phyloP scores from a whole-genome alignment of 1,284 basidiomycete genomes.

The Ganoderma resinaceum region DNA sequence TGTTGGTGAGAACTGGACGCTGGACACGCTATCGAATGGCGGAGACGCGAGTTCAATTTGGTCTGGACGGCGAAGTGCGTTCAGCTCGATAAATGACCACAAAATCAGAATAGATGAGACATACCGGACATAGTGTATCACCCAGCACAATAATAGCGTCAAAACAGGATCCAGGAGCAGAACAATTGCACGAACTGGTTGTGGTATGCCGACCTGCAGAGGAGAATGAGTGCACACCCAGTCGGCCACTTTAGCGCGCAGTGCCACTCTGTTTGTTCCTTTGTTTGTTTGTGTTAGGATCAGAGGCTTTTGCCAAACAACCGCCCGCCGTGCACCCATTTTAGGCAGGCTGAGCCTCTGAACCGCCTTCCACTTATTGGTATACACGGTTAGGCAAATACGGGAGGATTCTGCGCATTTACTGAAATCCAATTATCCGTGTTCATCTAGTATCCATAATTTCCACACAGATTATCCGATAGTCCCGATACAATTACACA shows the following conservation, averaged over 20 bases:
- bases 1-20: constrained; percentile 82
- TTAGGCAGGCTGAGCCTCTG: not conserved
- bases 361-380: not conserved
- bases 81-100: not conserved
- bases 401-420: not conserved
- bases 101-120: not conserved
- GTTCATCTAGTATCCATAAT: not conserved
- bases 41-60: constrained; percentile 68
- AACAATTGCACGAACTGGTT: constrained; percentile 12
- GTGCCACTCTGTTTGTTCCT: constrained; percentile 12
- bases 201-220: not conserved
- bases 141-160: constrained; percentile 7
- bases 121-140: constrained; percentile 16
- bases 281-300: constrained; percentile 14
- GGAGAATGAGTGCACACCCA: not conserved
- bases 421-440: not conserved
- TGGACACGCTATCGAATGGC: constrained; percentile 86
- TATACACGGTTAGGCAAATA: not conserved
- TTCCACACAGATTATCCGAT: not conserved
- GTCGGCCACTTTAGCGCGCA: not conserved
- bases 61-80: constrained; percentile 33
- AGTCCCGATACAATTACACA: not conserved
- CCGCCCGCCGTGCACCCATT: not conserved
- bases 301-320: constrained; percentile 12
- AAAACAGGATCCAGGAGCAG: constrained; percentile 8